Base-by-base conservation (phyloP, 1,284 basidiomycete species). In the Stygiomarasmius scandens region DNA sequence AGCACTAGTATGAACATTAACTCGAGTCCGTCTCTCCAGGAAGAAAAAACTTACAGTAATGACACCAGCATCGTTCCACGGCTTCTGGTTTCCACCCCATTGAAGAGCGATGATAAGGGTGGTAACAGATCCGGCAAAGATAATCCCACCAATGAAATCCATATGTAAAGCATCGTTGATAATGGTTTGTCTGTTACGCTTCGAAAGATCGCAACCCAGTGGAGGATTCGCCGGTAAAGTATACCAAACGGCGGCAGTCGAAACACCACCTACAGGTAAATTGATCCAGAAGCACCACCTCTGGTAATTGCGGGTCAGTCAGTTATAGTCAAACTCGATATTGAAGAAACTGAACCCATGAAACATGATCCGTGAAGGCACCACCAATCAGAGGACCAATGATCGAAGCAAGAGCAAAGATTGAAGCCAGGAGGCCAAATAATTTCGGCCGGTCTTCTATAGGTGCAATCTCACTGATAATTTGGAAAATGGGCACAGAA, bases 71-170 rank as follows among this genome's bases (percentile, higher is more conserved):
- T 66, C 64, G 48, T 57, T 64, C 79, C 79, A 81, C 0, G 75
- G 63, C 58, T 75, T 73, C 19, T 71, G 61, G 63, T 75, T 77
- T 10, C 77, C 77, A 45, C 76, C 77, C 74, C 62, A 63, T 27
- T 63, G 62, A 2, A 63, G 55, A 19, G 62, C 59, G 16, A 63
- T 55, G 12, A 63, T 49, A 1, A 63, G 41, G 20, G 19, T 27
- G 8, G 60, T 60, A 0, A 61, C 52, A 5, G 59, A 46, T 8
- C 49, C 61, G 10, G 59, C 54, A 22, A 58, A 27, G 34, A 60
- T 38, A 16, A 29, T 49, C 25, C 56, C 58, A 10, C 61, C 61
- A 32, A 60, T 0, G 25, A 56, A 62, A 32, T 62, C 61, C 11
- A 62, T 38, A 1, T 41, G 24, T 12, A 52, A 34, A 1, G 44